Conservation (phyloP, 2,329 filamentous ascomycete genomes). For the Fusarium kyushuense region DNA sequence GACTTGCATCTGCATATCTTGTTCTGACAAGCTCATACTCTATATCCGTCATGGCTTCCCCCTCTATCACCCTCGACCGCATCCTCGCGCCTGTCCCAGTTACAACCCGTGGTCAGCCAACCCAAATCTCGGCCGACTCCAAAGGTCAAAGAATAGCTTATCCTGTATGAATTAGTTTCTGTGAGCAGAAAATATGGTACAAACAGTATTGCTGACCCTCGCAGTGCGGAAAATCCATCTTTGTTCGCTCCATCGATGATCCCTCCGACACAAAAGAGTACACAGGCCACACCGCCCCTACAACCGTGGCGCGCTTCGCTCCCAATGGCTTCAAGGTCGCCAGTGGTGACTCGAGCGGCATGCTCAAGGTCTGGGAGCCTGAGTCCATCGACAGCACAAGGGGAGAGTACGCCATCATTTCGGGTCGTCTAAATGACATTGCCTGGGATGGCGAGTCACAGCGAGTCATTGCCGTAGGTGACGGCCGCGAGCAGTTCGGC, state of each 20-base stretch:
- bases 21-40: neutral
- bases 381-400: conserved; percentile 87
- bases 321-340: conserved; percentile 96
- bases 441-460: conserved; percentile 98
- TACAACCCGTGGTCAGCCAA: conserved; percentile 87
- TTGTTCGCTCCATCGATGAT: conserved; percentile 93
- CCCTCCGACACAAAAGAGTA: conserved; percentile 89
- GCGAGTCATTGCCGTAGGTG: conserved; percentile 94
- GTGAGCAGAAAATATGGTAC: neutral
- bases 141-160: conserved; percentile 95
- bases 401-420: conserved; percentile 94
- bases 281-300: conserved; percentile 87
- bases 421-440: conserved; percentile 93
- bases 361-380: conserved; percentile 92
- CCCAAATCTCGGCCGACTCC: conserved; percentile 85
- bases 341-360: conserved; percentile 86
- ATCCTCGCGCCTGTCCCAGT: conserved; percentile 89
- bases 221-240: conserved; percentile 95
- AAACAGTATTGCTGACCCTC: conserved; percentile 25
- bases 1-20: conserved; percentile 1
- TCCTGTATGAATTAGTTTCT: conserved; percentile 70
- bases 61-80: conserved; percentile 68
- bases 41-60: conserved; percentile 49
- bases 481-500: conserved; percentile 92
- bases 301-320: conserved; percentile 92